Evolutionary conservation across 2,329 filamentous ascomycete species (phyloP), one percentile per base, ranked within the genome.

Genomic region (Beauveria sp.): DNA sequence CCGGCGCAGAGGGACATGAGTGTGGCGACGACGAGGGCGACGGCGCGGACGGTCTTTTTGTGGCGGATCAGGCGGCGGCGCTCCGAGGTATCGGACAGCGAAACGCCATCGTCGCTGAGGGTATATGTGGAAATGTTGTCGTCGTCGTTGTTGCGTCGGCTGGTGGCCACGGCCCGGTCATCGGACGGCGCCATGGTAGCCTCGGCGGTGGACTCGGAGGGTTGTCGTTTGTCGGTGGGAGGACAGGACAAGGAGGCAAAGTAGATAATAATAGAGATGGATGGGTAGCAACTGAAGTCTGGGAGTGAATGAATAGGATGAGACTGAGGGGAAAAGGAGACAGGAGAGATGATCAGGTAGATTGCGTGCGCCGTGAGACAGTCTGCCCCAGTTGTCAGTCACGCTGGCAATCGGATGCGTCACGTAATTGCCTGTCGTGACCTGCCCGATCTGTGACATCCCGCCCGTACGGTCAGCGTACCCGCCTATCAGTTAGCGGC

Each of bases 1-100:
- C 93, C 95, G 34, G 92, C 93, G 72, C 90, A 95, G 38, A 97
- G 82, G 16, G 84, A 79, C 18, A 80, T 79, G 18, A 85, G 65
- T 34, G 86, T 79, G 31, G 85, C 80, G 24, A 78, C 77, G 31
- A 80, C 65, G 68, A 87, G 85, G 61, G 84, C 80, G 51, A 82
- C 61, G 66, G 74, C 65, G 62, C 79, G 80, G 34, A 75, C 65
- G n/a, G 69, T 60, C 40, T 71, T 68, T 60, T 73, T 76, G 56
- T 66, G 67, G 48, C 67, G 68, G 28, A 67, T 62, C 48, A 64
- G 64, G 51, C 66, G 69, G 46, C 68, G 65, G 52, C 64, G 70
- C 43, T 54, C 55, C 14, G 61, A 59, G 16, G 55, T 55, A 18
- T 63, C 55, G 45, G 56, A 55, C 8, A 42, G 40, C 24, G 48